phyloP scores from a whole-genome alignment of 306 rosid genomes.

The Vigna hirtella region DNA sequence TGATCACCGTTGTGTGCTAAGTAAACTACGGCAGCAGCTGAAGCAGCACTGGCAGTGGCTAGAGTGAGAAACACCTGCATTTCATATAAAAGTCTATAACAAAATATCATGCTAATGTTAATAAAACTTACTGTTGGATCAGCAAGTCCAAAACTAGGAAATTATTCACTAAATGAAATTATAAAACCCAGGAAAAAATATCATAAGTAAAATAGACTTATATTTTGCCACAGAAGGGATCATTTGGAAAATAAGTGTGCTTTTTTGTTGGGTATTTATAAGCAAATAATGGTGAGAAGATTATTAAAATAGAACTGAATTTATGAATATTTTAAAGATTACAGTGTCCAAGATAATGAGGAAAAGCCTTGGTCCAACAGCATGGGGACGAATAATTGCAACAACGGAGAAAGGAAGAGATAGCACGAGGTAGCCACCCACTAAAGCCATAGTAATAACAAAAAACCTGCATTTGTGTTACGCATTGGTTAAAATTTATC shows the following conservation, averaged over 20 bases:
- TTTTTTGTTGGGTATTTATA: too few species aligned
- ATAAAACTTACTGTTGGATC: not conserved
- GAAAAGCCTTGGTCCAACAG: constrained; percentile 67
- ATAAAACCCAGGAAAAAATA: not conserved
- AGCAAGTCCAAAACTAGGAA: not conserved
- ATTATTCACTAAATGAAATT: not conserved
- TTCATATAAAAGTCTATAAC: not conserved
- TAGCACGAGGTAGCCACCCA: constrained; percentile 82
- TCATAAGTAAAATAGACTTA: too few species aligned
- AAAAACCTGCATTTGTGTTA: constrained; percentile 74
- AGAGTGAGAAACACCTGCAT: constrained; percentile 68
- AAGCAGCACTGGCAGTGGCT: constrained; percentile 68
- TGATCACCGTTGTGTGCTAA: constrained; percentile 85
- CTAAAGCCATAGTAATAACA: constrained; percentile 75
- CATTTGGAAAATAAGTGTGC: too few species aligned
- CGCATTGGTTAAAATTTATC: not conserved
- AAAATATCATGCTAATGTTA: too few species aligned
- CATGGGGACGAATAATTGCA: constrained; percentile 74
- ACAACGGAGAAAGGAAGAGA: constrained; percentile 84
- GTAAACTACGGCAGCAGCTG: constrained; percentile 84
- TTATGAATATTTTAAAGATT: not conserved
- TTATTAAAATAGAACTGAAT: too few species aligned
- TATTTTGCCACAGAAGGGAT: too few species aligned
- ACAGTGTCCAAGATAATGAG: constrained; percentile 82
- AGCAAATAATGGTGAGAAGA: too few species aligned